Evolutionary conservation across 257 asterid genomes (phyloP), one percentile per base, ranked within the genome.

Genomic region (Vinca minor): DNA sequence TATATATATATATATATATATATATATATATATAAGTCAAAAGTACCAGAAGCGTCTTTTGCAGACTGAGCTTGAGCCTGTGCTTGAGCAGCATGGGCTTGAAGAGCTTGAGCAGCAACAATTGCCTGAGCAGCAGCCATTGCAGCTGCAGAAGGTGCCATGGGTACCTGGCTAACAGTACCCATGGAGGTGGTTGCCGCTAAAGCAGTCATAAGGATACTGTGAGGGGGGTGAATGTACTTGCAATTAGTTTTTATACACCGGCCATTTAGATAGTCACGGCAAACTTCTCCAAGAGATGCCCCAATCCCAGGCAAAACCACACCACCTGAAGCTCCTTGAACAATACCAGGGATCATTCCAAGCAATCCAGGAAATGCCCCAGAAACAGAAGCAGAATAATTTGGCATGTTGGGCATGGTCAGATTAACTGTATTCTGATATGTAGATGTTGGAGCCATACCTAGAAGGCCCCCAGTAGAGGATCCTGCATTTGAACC

Each of bases 71-170:
- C 83, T 77, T 88, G 83, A 25, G 80, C 82, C 18, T 71, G 83
- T 32, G 96, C 94, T 65, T 80, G 85, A 55, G 93, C 89, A 74
- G 95, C 93, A 81, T 92, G 98, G 42, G 98, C 98, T 77, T 92
- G 97, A 80, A 92, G 93, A 31, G 95, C 88, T 76, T 87, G 96
- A 55, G 98, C 98, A 73, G 98, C 95, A 81, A 93, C 97, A 85
- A 93, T 93, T 56, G 98, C 98, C 82, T 87, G 97, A 63, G 98
- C 98, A 78, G 98, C 98, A 68, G 98, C 98, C 98, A 93, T 89
- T 48, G 98, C 98, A 76, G 98, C 98, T 64, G 98, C 97, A 76
- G 98, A n/a, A n/a, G n/a, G n/a, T n/a, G n/a, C n/a, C n/a, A n/a
- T n/a, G n/a, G n/a, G n/a, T n/a, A n/a, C n/a, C 79, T 87, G 98